Percentiles rank a stretch among this genome's conserved stretches.
Evolutionary conservation across 2,329 filamentous ascomycete genomes (phyloP).

Genomic region (Diaporthe sp.): DNA sequence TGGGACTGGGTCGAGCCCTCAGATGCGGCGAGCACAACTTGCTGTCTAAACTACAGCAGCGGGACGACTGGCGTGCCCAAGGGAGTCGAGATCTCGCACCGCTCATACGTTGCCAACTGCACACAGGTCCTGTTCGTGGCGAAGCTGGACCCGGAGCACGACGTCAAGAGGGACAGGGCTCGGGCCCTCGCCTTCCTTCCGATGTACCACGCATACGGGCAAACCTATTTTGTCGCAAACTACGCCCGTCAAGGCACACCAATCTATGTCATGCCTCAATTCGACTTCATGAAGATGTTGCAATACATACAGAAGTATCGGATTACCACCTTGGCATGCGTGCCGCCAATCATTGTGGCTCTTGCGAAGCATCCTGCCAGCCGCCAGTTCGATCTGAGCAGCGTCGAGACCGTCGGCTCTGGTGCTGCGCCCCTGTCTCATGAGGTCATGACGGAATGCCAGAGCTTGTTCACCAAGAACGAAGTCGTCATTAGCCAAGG

Average conservation of each 20-base stretch:
- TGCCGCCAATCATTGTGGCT: constrained; percentile 82
- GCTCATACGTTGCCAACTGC: constrained; percentile 81
- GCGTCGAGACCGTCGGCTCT: constrained; percentile 69
- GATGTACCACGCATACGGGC: constrained; percentile 81
- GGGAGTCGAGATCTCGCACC: constrained; percentile 86
- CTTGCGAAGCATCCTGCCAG: constrained; percentile 80
- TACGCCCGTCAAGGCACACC: constrained; percentile 70
- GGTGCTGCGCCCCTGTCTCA: constrained; percentile 78
- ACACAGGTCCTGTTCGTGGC: constrained; percentile 68
- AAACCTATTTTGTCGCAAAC: constrained; percentile 77
- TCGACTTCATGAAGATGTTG: constrained; percentile 82
- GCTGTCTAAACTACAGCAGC: constrained; percentile 84
- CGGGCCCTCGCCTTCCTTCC: constrained; percentile 78
- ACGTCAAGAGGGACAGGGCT: constrained; percentile 55
- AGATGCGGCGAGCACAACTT: constrained; percentile 66
- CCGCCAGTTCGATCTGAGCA: constrained; percentile 77
- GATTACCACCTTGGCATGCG: constrained; percentile 76
- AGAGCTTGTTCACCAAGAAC: constrained; percentile 65
- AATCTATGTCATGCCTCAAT: constrained; percentile 84
- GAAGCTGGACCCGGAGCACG: constrained; percentile 62
- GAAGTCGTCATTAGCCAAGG: constrained; percentile 70
- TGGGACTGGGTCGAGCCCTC: constrained; percentile 75
- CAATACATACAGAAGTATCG: constrained; percentile 75
- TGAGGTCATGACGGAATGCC: constrained; percentile 71
- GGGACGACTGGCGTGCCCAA: constrained; percentile 88